phyloP scores from a whole-genome alignment of 805 yeast genomes.

The baker's yeast (Saccharomyces cerevisiae) region DNA sequence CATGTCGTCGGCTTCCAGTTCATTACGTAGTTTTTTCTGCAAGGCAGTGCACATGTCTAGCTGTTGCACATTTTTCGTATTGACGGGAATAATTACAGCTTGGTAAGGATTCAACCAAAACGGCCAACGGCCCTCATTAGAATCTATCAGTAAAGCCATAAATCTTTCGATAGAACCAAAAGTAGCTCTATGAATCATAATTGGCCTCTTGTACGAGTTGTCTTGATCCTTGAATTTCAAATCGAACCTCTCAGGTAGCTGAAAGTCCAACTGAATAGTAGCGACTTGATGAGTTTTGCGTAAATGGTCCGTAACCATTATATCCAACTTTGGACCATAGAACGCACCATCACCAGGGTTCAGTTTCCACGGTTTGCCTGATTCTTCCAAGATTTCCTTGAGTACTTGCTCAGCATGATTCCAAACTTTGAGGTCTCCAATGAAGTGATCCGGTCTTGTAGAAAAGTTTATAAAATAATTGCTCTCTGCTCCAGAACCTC shows the following conservation, averaged over 20 bases:
- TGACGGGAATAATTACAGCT: constrained; percentile 74
- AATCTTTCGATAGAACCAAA: constrained; percentile 93
- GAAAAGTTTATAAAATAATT: constrained; percentile 60
- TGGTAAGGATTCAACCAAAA: constrained; percentile 95
- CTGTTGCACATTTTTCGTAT: constrained; percentile 42
- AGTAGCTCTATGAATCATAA: constrained; percentile 93
- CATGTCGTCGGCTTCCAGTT: constrained; percentile 26
- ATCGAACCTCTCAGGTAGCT: constrained; percentile 77
- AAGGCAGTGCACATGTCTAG: constrained; percentile 45
- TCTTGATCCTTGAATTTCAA: constrained; percentile 55
- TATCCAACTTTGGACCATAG: constrained; percentile 94
- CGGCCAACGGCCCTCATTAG: constrained; percentile 91
- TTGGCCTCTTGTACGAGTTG: constrained; percentile 56
- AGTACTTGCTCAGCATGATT: constrained; percentile 67
- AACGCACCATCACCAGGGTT: constrained; percentile 93
- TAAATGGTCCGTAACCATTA: constrained; percentile 68
- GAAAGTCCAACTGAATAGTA: constrained; percentile 91
- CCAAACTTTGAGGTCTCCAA: constrained; percentile 79
- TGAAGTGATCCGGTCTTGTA: constrained; percentile 76
- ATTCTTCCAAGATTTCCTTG: constrained; percentile 45
- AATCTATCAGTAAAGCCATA: constrained; percentile 82
- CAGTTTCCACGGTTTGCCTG: constrained; percentile 54
- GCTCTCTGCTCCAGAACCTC: constrained; percentile 2
- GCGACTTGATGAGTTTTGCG: constrained; percentile 89
- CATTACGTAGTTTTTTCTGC: constrained; percentile 41